Conservation (phyloP, 345 rosid genomes). For the Erodium maritimum region DNA sequence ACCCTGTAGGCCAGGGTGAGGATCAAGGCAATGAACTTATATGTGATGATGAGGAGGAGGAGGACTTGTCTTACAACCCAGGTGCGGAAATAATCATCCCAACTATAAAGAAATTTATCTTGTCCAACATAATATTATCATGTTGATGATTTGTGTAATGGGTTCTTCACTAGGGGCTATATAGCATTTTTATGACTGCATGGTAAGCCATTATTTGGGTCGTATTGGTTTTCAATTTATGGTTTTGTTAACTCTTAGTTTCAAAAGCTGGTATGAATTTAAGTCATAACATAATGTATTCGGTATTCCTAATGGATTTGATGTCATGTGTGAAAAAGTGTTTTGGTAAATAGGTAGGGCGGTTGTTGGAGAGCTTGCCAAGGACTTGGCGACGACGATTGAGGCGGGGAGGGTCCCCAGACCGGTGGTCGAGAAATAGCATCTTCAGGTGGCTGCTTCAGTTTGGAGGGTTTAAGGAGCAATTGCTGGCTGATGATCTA, state of each 20-base stretch:
- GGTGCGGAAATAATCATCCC: background rate
- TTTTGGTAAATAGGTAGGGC: conserved; percentile 22
- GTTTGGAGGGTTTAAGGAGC: conserved; percentile 56
- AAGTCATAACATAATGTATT: background rate
- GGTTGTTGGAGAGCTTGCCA: conserved; percentile 39
- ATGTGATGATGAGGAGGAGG: too few relatives aligned
- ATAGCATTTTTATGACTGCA: background rate
- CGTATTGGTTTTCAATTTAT: background rate
- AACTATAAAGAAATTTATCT: too few relatives aligned
- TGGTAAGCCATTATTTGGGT: background rate
- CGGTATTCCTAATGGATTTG: too few relatives aligned
- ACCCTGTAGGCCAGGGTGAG: too few relatives aligned
- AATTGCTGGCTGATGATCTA: conserved; percentile 59
- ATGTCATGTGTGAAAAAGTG: conserved; percentile 1
- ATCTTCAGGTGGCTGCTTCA: conserved; percentile 46
- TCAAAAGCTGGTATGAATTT: background rate
- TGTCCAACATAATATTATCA: too few relatives aligned
- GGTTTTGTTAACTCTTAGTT: too few relatives aligned
- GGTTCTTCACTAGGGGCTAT: background rate
- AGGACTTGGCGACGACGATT: conserved; percentile 50
- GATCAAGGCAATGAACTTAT: too few relatives aligned
- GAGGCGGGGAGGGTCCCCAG: conserved; percentile 42
- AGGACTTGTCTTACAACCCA: background rate
- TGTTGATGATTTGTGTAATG: background rate
- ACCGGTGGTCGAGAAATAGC: conserved; percentile 40